phyloP scores from a whole-genome alignment of 305 asterid species.

The Fraxinus sp. region DNA sequence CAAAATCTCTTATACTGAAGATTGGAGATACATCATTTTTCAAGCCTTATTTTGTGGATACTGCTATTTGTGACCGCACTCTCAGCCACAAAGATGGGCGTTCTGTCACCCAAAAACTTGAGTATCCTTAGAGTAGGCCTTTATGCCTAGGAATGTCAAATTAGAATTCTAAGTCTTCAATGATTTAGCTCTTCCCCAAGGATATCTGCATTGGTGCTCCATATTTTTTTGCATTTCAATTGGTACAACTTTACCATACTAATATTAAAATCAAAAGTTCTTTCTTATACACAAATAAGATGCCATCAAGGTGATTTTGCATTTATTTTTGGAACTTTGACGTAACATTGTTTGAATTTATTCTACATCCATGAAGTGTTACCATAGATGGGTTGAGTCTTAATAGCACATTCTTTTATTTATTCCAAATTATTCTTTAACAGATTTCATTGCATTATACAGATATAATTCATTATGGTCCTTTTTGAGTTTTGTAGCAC shows the following conservation, averaged over 20 bases:
- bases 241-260: not conserved
- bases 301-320: not conserved
- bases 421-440: not conserved
- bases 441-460: not conserved
- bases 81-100: not conserved
- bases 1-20: not conserved
- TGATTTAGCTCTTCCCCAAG: not conserved
- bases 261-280: not conserved
- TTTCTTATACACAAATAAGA: not conserved
- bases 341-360: not conserved
- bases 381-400: not conserved
- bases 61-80: not conserved
- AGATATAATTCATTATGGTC: not conserved
- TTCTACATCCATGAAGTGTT: not conserved
- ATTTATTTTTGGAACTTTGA: not conserved
- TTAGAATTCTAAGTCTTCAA: not conserved
- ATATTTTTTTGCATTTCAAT: not conserved
- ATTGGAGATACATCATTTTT: not conserved
- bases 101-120: not conserved
- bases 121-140: not conserved
- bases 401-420: not conserved
- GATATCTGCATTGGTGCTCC: not conserved
- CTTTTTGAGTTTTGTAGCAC: not conserved
- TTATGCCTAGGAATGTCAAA: not conserved
- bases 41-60: not conserved